A percentile compares a stretch with the other conserved stretches of the same genome.
Conservation (phyloP, 176 grass and related monocot species). For the Bonia amplexicaulis region DNA sequence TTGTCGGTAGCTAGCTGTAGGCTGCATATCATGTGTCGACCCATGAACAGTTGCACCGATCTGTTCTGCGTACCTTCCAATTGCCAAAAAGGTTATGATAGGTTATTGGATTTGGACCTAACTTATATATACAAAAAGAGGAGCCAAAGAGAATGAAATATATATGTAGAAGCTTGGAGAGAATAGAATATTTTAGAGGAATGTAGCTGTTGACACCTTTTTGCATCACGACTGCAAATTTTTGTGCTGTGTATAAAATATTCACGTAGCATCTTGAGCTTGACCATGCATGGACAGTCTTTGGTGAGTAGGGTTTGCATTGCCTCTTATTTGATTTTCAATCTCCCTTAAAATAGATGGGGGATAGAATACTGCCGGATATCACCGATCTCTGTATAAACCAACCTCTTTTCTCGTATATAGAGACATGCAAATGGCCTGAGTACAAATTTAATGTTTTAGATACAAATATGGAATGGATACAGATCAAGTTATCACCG, state of each 20-base stretch:
- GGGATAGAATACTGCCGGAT: no score
- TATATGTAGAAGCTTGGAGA: neutral
- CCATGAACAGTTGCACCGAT: slow-evolving; percentile 3
- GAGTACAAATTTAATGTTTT: no score
- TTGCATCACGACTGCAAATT: neutral
- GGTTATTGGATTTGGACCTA: slow-evolving; percentile 25
- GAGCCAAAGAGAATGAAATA: neutral
- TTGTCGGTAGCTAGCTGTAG: neutral
- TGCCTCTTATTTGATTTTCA: no score
- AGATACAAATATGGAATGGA: no score
- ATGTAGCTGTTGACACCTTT: neutral
- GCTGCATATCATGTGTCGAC: neutral
- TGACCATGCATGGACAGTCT: no score
- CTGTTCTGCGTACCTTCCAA: slow-evolving; percentile 23
- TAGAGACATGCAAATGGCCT: no score
- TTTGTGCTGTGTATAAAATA: neutral
- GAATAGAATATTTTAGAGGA: neutral
- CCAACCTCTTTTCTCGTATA: no score
- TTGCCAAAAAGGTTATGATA: neutral
- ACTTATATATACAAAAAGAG: neutral
- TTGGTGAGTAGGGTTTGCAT: no score
- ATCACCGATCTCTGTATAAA: no score
- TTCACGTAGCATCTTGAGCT: neutral
- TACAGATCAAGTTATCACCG: no score
- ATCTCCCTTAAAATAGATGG: no score